Conservation (phyloP, 345 rosid genomes). For the Citrus cavaleriei region DNA sequence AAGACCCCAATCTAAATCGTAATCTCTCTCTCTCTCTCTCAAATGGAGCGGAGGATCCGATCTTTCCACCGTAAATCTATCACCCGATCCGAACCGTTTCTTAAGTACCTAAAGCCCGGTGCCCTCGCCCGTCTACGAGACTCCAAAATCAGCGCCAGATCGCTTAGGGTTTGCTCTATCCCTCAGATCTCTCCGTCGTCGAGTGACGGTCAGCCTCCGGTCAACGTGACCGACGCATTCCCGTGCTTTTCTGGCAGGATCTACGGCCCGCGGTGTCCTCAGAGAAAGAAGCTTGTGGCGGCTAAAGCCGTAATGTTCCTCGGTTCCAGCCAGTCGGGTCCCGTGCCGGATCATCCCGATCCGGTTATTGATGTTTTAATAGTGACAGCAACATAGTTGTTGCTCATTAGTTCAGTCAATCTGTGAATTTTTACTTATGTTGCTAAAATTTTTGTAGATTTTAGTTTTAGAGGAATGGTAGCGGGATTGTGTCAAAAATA, state of each 20-base stretch:
- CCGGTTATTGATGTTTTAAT: slow-evolving; percentile 23
- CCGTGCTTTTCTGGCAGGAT: slow-evolving; percentile 30
- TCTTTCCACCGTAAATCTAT: background rate
- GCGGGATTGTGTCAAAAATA: background rate
- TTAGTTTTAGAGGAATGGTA: background rate
- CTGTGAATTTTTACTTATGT: slow-evolving; percentile 9
- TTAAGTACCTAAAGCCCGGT: slow-evolving; percentile 46
- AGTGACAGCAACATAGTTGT: slow-evolving; percentile 17
- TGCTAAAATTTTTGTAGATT: slow-evolving; percentile 12
- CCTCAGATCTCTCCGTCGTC: slow-evolving; percentile 15
- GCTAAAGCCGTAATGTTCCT: slow-evolving; percentile 28
- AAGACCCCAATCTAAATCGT: background rate
- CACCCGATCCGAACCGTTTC: slow-evolving; percentile 28
- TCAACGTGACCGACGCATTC: slow-evolving; percentile 5
- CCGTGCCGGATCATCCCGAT: slow-evolving; percentile 22
- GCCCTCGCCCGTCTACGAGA: slow-evolving; percentile 52
- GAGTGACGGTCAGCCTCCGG: background rate
- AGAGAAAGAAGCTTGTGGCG: slow-evolving; percentile 50
- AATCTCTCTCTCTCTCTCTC: background rate
- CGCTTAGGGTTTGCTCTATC: slow-evolving; percentile 29
- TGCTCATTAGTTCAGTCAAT: slow-evolving; percentile 16
- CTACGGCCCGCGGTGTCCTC: slow-evolving; percentile 38
- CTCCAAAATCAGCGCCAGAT: slow-evolving; percentile 44
- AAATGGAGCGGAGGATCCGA: slow-evolving; percentile 32
- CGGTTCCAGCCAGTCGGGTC: slow-evolving; percentile 16